Evolutionary conservation across 164 flowering plant species (phyloP), one percentile per base, ranked within the genome.

Genomic region (Vitis rotundifolia): DNA sequence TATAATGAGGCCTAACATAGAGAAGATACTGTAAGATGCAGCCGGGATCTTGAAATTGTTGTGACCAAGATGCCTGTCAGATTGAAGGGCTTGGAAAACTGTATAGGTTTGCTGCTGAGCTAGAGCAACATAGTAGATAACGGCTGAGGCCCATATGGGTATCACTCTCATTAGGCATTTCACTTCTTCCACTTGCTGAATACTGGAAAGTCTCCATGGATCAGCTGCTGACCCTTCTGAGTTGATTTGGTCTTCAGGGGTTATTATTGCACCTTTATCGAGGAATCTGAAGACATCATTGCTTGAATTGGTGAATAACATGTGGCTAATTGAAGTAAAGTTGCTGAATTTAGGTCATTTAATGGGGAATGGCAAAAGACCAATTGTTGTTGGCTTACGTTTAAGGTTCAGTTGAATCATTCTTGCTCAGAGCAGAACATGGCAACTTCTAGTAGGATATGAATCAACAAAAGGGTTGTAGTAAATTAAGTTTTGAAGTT

Each of bases 51-150:
- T 60, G 80, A 85, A 83, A 3, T 31, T 47, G 61, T 59, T 60
- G 16, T 19, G 53, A 9, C 83, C 78, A 1, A 78, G 73, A 71
- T 57, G 81, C 16, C 89, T 60, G 66, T 85, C 64, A 8, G 84
- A 77, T 66, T 85, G 85, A 14, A 79, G 68, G 13, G 89, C 85
- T 71, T 85, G 89, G 69, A 78, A 80, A 52, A 85, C 81, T 6
- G 64, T 65, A 59, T 64, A 85, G 47, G 79, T 84, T 2, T 71
- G 66, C 61, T 81, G 76, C 29, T 80, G 77, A 19, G 48, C 66
- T 5, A 65, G 66, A 10, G 84, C 79, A 10, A 77, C 60, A 47
- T 60, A 63, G 80, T 74, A 76, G 18, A 86, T 50, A 2, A 80
- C 78, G 8, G 73, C 83, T 51, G 87, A 72, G 15, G 72, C 68